Evolutionary conservation across 2,329 filamentous ascomycete genomes (phyloP).

Genomic region (Alternaria rosae): DNA sequence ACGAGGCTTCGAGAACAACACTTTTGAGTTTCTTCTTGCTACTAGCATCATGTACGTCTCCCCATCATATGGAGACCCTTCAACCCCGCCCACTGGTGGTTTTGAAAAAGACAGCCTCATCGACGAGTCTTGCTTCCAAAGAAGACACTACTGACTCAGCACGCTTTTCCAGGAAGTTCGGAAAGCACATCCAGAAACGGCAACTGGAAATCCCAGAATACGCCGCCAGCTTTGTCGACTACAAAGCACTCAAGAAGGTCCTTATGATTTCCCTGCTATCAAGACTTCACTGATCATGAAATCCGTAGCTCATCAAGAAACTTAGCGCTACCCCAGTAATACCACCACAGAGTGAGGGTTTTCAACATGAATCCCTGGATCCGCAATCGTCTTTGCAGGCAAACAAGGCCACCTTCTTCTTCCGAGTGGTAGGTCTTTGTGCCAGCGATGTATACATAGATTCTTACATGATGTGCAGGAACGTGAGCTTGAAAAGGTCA

Average conservation of each 20-base stretch:
- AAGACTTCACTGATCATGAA: slow-evolving; percentile 19
- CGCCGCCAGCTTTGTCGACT: slow-evolving; percentile 98
- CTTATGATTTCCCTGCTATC: slow-evolving; percentile 22
- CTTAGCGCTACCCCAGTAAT: slow-evolving; percentile 90
- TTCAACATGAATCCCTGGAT: slow-evolving; percentile 63
- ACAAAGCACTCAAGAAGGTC: slow-evolving; percentile 99
- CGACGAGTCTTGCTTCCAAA: slow-evolving; percentile 46
- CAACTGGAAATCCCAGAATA: slow-evolving; percentile 99
- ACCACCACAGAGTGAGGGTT: slow-evolving; percentile 72
- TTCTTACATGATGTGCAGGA: slow-evolving; percentile 65
- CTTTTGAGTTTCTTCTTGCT: slow-evolving; percentile 31
- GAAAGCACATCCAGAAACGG: slow-evolving; percentile 98
- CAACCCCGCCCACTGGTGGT: slow-evolving; percentile 38
- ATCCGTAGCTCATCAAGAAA: slow-evolving; percentile 90
- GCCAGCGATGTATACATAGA: background rate
- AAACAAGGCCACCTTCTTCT: slow-evolving; percentile 99
- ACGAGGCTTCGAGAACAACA: slow-evolving; percentile 26
- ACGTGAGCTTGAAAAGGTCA: slow-evolving; percentile 97
- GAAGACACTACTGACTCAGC: slow-evolving; percentile 49
- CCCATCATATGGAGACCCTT: slow-evolving; percentile 44
- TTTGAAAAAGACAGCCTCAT: slow-evolving; percentile 45
- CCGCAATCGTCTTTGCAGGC: slow-evolving; percentile 91
- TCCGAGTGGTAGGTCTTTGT: slow-evolving; percentile 76
- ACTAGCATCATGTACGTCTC: slow-evolving; percentile 49
- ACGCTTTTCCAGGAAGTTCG: slow-evolving; percentile 84